phyloP scores from a whole-genome alignment of 1,284 basidiomycete genomes.

The Volvariella volvacea region DNA sequence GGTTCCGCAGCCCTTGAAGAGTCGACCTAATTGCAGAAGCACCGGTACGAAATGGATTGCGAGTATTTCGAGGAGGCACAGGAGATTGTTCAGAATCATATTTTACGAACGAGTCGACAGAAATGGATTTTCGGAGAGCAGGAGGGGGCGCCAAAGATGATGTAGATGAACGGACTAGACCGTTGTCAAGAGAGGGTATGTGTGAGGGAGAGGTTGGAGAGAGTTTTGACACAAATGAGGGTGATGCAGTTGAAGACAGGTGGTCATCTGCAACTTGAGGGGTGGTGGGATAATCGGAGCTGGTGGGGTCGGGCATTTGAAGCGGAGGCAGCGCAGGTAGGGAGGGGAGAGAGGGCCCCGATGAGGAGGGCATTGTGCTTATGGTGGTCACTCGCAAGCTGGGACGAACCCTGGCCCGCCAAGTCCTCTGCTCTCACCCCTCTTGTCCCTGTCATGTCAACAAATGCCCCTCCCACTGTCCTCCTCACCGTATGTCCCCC shows the following conservation, averaged over 20 bases:
- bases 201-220: too few species aligned
- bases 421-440: neutral
- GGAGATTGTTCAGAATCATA: conserved; percentile 33
- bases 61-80: conserved; percentile 27
- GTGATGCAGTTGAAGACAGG: neutral
- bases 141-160: conserved; percentile 24
- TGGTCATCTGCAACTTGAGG: neutral
- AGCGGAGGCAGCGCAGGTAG: conserved; percentile 18
- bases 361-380: conserved; percentile 7
- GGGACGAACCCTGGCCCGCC: conserved; percentile 7
- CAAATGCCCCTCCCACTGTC: conserved; percentile 24
- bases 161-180: conserved; percentile 1
- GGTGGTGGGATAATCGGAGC: conserved; percentile 1
- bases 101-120: conserved; percentile 65
- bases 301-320: conserved; percentile 12
- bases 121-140: conserved; percentile 61
- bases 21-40: conserved; percentile 13
- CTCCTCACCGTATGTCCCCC: conserved; percentile 47
- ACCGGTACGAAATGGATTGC: conserved; percentile 23
- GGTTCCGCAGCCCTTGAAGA: conserved; percentile 31
- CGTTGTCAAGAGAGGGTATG: too few species aligned
- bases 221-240: too few species aligned
- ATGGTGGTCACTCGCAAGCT: conserved; percentile 8
- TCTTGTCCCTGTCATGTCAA: neutral
- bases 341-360: conserved; percentile 10